Evolutionary conservation across 169 alveolate genomes (phyloP), one percentile per base, ranked within the genome.

Genomic region (Eimeria falciformis): DNA sequence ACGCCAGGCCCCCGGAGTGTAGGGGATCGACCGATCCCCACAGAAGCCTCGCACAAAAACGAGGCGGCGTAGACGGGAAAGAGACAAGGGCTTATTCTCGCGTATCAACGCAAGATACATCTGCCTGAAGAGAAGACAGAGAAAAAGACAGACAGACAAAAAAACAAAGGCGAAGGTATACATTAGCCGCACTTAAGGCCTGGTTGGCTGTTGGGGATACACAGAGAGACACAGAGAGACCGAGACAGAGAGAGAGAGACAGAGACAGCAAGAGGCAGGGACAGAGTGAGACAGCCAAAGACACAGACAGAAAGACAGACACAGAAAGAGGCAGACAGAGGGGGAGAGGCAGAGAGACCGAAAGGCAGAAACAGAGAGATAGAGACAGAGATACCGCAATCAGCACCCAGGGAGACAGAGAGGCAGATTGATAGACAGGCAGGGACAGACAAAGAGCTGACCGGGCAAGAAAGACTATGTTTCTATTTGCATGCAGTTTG

Each of bases 401-500:
- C 18, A 27, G 25, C 21, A n/a, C n/a, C n/a, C n/a, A 12, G 58
- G 33, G 23, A 14, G 65, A 18, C 40, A 9, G 58, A 21, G 9
- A 12, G 65, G 43, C 86, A 14, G 29, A 9, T 5, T 12, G 86
- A 7, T 12, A 11, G 45, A 7, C 29, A 25, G 11, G 56, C 7
- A 23, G 12, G 29, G n/a, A 6, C 53, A 40, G 25, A 25, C 33
- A 11, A n/a, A 62, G 9, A 11, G 81, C 89, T 94, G 87, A 58
- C 93, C 94, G 18, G 12, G 96, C 96, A 43, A 96, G 56, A 55
- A 91, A 83, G 46, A 96, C 87, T 33, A 93, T 58, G 79, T 95
- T 94, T 23, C 58, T 40, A 62, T 93, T 95, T 56, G 94, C 96
- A 71, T 96, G 97, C 83, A 91, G 92, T 43, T 91, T 95, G 66